A percentile compares a stretch with the other conserved stretches of the same genome.
Conservation (phyloP, 371 early-diverging fungal species). For the Apophysomyces elegans region DNA sequence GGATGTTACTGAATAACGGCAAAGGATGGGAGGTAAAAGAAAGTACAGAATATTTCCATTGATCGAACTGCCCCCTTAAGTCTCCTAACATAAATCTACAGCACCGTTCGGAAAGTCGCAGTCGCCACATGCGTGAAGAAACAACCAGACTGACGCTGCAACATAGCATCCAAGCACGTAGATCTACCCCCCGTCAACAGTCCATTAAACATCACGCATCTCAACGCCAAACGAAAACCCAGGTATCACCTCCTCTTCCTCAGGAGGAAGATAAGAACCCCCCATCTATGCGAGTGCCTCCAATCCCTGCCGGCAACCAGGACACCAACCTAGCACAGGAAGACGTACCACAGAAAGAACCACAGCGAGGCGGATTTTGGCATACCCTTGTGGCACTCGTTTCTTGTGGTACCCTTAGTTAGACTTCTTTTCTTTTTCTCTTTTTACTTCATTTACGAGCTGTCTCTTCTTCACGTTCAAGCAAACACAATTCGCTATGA, state of each 20-base stretch:
- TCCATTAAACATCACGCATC: slow-evolving; percentile 12
- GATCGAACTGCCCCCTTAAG: neutral
- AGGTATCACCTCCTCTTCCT: slow-evolving; percentile 7
- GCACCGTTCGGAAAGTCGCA: slow-evolving; percentile 11
- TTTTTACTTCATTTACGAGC: neutral
- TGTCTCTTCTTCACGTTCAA: neutral
- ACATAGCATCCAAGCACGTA: slow-evolving; percentile 5
- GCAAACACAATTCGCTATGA: slow-evolving; percentile 1
- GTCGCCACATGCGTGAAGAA: slow-evolving; percentile 9
- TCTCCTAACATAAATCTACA: slow-evolving; percentile 7
- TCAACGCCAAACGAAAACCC: slow-evolving; percentile 8
- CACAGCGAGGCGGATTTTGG: slow-evolving; percentile 28
- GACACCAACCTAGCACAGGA: slow-evolving; percentile 2
- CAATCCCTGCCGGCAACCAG: slow-evolving; percentile 8
- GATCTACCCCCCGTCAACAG: slow-evolving; percentile 2
- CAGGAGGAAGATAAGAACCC: slow-evolving; percentile 3
- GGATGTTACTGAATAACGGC: slow-evolving; percentile 75
- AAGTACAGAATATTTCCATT: neutral
- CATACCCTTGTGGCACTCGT: slow-evolving; percentile 29
- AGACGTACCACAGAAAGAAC: slow-evolving; percentile 9
- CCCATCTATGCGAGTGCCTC: slow-evolving; percentile 13
- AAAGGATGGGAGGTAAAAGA: slow-evolving; percentile 54
- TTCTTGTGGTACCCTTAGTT: slow-evolving; percentile 26
- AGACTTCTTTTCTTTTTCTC: neutral
- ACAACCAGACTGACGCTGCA: slow-evolving; percentile 9